A percentile compares a stretch with the other conserved stretches of the same genome.
phyloP scores from a whole-genome alignment of 2,329 filamentous ascomycete species.

The Botrytis porri region DNA sequence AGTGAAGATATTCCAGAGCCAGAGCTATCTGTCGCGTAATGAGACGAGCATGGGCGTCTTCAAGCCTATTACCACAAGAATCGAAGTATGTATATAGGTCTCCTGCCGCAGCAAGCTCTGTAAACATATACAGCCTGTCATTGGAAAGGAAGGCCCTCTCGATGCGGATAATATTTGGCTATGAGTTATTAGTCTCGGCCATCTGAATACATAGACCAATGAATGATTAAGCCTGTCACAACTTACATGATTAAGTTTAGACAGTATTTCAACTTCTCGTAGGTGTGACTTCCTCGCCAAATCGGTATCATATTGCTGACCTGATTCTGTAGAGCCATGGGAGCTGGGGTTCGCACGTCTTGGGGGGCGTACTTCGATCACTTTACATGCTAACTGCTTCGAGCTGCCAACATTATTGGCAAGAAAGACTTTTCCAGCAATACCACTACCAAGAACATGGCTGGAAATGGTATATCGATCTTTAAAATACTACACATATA shows the following conservation, averaged over 20 bases:
- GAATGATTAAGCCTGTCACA: background rate
- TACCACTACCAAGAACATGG: slow-evolving; percentile 52
- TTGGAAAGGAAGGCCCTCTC: slow-evolving; percentile 50
- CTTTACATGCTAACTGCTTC: slow-evolving; percentile 67
- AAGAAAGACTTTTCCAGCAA: slow-evolving; percentile 52
- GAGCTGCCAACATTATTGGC: slow-evolving; percentile 50
- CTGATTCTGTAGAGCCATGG: background rate
- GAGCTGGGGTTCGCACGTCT: background rate
- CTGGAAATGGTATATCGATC: slow-evolving; percentile 49
- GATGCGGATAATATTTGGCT: slow-evolving; percentile 56
- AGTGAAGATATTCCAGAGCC: slow-evolving; percentile 36
- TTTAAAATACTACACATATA: slow-evolving; percentile 43
- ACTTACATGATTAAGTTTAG: slow-evolving; percentile 53
- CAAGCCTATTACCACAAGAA: slow-evolving; percentile 27
- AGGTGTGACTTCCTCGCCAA: slow-evolving; percentile 41
- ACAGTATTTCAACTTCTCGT: slow-evolving; percentile 52
- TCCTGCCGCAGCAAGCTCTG: slow-evolving; percentile 52
- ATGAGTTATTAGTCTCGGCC: slow-evolving; percentile 3
- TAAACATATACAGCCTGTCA: slow-evolving; percentile 54
- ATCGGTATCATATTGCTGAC: slow-evolving; percentile 21
- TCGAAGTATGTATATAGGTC: slow-evolving; percentile 37
- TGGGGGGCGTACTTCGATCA: slow-evolving; percentile 49
- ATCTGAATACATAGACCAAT: background rate
- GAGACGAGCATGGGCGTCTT: slow-evolving; percentile 32
- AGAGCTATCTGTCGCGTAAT: slow-evolving; percentile 36